phyloP scores from a whole-genome alignment of 805 yeast species.

The Candida wancherniae region DNA sequence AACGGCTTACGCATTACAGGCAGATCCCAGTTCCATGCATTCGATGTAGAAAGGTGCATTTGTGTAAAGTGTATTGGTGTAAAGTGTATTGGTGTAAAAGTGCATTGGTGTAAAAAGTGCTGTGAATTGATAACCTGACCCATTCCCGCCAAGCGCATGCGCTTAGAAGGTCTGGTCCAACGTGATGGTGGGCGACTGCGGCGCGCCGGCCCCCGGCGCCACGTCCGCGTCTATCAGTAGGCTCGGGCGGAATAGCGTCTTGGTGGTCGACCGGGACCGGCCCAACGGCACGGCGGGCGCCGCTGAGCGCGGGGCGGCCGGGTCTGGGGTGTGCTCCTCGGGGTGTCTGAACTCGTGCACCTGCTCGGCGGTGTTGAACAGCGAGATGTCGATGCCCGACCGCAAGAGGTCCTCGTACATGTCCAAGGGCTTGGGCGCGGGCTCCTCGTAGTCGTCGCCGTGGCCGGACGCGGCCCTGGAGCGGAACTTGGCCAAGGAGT shows the following conservation, averaged over 20 bases:
- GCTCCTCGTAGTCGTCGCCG: constrained; percentile 26
- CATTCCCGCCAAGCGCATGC: neutral
- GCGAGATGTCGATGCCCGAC: constrained; percentile 28
- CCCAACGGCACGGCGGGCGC: constrained; percentile 3
- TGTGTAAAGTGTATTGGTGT: too few species aligned
- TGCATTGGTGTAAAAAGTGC: too few species aligned
- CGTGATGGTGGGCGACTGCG: constrained; percentile 34
- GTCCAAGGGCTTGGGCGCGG: constrained; percentile 31
- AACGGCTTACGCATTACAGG: too few species aligned
- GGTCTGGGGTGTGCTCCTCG: too few species aligned
- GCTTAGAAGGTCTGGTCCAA: constrained; percentile 26
- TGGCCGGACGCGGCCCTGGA: constrained; percentile 13
- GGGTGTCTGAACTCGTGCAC: constrained; percentile 16
- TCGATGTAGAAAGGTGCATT: too few species aligned
- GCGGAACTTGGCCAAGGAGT: constrained; percentile 24
- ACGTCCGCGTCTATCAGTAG: constrained; percentile 20
- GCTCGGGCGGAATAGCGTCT: constrained; percentile 34
- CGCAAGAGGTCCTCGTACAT: constrained; percentile 24
- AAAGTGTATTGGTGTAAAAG: too few species aligned
- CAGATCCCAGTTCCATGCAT: too few species aligned
- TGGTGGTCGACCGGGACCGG: constrained; percentile 28
- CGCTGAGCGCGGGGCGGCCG: too few species aligned
- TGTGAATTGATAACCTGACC: too few species aligned
- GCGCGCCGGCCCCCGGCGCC: constrained; percentile 1
- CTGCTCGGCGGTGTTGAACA: constrained; percentile 22